Evolutionary conservation across 768 basidiomycete species (phyloP).

Genomic region (Lactarius deliciosus): DNA sequence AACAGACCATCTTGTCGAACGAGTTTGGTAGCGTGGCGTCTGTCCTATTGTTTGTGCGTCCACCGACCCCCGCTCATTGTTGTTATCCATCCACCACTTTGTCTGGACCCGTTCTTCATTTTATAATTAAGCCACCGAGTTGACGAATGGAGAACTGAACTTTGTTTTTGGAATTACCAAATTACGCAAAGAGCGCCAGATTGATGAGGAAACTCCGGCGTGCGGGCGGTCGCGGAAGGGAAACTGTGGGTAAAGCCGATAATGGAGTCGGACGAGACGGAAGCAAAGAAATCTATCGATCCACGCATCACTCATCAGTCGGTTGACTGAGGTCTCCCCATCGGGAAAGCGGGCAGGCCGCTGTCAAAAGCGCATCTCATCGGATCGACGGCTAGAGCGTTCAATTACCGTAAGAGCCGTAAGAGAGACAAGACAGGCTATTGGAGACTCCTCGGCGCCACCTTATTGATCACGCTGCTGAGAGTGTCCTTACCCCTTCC

Average conservation of each 20-base stretch:
- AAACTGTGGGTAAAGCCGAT: conserved; percentile 22
- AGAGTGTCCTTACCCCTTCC: conserved; percentile 22
- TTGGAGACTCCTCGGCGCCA: conserved; percentile 25
- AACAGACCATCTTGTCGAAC: conserved; percentile 27
- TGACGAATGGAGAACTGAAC: conserved; percentile 13
- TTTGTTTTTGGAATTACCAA: conserved; percentile 9
- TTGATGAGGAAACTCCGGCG: conserved; percentile 2
- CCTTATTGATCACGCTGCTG: conserved; percentile 19
- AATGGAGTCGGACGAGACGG: conserved; percentile 5
- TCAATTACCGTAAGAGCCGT: conserved; percentile 22
- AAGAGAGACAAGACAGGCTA: conserved; percentile 13
- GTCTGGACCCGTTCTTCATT: conserved; percentile 16
- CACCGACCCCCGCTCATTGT: conserved; percentile 17
- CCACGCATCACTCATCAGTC: not conserved
- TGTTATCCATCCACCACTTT: conserved; percentile 5
- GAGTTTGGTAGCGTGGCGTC: conserved; percentile 16
- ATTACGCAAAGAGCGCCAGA: not conserved
- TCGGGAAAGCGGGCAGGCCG: conserved; percentile 16
- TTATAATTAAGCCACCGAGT: conserved; percentile 10
- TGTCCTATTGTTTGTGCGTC: conserved; percentile 8
- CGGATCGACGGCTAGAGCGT: conserved; percentile 26
- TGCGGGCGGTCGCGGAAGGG: conserved; percentile 27
- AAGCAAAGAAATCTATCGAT: conserved; percentile 11
- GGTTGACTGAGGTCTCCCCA: conserved; percentile 16
- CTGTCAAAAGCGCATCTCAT: conserved; percentile 21